Evolutionary conservation across 2,329 filamentous ascomycete genomes (phyloP).

Genomic region (Xylariaceae sp.): DNA sequence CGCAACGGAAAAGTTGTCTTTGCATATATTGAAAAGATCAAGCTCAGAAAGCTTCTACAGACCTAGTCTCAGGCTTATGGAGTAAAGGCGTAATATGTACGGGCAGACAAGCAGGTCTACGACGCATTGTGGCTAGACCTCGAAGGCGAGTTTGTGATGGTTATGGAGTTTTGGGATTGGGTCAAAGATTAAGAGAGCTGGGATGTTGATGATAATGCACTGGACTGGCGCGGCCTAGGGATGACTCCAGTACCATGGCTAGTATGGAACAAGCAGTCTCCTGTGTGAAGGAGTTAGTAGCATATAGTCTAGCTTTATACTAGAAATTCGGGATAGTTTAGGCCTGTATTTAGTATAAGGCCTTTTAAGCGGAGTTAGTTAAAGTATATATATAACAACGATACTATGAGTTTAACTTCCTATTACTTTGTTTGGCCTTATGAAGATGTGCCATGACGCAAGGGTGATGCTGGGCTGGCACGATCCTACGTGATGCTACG

Average conservation of each 20-base stretch:
- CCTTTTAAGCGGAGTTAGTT: too few species aligned
- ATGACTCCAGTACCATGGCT: background rate
- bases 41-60: slow-evolving; percentile 9
- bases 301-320: too few species aligned
- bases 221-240: background rate
- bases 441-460: too few species aligned
- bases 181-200: background rate
- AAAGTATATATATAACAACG: too few species aligned
- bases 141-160: slow-evolving; percentile 11
- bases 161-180: slow-evolving; percentile 15
- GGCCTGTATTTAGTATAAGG: too few species aligned
- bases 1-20: background rate
- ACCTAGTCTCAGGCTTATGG: background rate
- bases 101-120: slow-evolving; percentile 1
- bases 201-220: background rate
- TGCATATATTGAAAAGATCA: slow-evolving; percentile 8
- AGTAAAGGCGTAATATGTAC: slow-evolving; percentile 8
- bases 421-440: too few species aligned
- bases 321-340: too few species aligned
- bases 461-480: too few species aligned
- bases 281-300: too few species aligned
- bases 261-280: background rate
- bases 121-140: slow-evolving; percentile 5
- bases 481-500: too few species aligned
- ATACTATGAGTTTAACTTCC: too few species aligned